Conservation (phyloP, 495 filamentous ascomycete species). For the Gamarada debralockiae region DNA sequence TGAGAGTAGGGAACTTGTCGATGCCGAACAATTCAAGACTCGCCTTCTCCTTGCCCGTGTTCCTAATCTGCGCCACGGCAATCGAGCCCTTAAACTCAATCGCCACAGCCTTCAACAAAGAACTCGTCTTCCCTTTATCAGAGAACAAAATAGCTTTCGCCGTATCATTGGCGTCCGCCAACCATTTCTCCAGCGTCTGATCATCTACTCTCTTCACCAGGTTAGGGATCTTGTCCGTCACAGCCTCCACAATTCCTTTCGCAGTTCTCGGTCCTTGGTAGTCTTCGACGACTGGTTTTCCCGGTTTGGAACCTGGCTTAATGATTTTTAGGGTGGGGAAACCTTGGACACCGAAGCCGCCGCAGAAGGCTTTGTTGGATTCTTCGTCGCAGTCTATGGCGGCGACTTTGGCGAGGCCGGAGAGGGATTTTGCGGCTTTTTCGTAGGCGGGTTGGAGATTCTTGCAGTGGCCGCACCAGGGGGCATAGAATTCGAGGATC, state of each 20-base stretch:
- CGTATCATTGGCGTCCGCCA: constrained; percentile 65
- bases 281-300: constrained; percentile 85
- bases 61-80: constrained; percentile 77
- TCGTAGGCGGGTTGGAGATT: constrained; percentile 95
- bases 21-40: constrained; percentile 73
- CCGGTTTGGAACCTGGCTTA: constrained; percentile 74
- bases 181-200: constrained; percentile 73
- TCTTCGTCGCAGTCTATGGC: constrained; percentile 97
- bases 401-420: constrained; percentile 88
- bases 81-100: constrained; percentile 88
- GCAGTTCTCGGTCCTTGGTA: constrained; percentile 81
- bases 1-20: constrained; percentile 70
- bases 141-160: constrained; percentile 92
- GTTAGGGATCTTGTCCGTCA: constrained; percentile 85
- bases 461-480: constrained; percentile 95
- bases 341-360: constrained; percentile 84
- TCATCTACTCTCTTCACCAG: constrained; percentile 79
- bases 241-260: constrained; percentile 82
- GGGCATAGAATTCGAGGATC: constrained; percentile 82
- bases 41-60: constrained; percentile 62
- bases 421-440: constrained; percentile 83
- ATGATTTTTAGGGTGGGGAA: constrained; percentile 98
- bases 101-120: constrained; percentile 77
- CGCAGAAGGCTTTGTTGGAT: constrained; percentile 85
- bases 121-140: constrained; percentile 84